phyloP scores from a whole-genome alignment of 75 land plant species.

The Larix kaempferi region DNA sequence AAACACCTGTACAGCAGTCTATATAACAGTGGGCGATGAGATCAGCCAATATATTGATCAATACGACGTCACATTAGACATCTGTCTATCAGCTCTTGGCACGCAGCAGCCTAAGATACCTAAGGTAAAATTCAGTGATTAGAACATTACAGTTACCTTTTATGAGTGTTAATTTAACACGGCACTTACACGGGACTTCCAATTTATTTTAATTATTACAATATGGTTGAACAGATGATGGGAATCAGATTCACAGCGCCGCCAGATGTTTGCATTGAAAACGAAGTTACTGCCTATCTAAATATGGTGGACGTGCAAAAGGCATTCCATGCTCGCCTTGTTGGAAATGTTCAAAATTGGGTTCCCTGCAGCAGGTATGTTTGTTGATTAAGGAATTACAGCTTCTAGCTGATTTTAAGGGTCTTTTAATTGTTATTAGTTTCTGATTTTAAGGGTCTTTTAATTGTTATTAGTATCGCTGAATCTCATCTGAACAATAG shows the following conservation, averaged over 20 bases:
- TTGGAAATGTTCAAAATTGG: constrained; percentile 22
- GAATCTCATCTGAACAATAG: too few relatives aligned
- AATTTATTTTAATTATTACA: too few relatives aligned
- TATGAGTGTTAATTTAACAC: too few relatives aligned
- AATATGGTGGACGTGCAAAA: constrained; percentile 40
- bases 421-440: too few relatives aligned
- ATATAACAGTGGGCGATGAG: neutral
- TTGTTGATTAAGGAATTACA: neutral
- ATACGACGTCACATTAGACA: constrained; percentile 18
- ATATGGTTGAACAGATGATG: too few relatives aligned
- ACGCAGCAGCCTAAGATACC: neutral
- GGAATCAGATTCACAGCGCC: too few relatives aligned
- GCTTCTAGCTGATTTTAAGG: too few relatives aligned
- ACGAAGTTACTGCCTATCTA: constrained; percentile 18
- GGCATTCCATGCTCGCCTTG: constrained; percentile 34
- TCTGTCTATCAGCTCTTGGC: constrained; percentile 13
- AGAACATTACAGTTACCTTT: too few relatives aligned
- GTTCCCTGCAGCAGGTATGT: constrained; percentile 26
- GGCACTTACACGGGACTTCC: too few relatives aligned
- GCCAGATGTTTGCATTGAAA: constrained; percentile 7
- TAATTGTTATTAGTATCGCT: too few relatives aligned
- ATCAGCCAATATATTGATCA: constrained; percentile 14
- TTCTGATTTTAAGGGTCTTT: too few relatives aligned
- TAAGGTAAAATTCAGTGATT: too few relatives aligned
- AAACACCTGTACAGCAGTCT: constrained; percentile 5